These are phyloP conservation scores for Oxyria digyna DNA, from an alignment of 148 eudicot species.

Conservation along the genomic window DNA sequence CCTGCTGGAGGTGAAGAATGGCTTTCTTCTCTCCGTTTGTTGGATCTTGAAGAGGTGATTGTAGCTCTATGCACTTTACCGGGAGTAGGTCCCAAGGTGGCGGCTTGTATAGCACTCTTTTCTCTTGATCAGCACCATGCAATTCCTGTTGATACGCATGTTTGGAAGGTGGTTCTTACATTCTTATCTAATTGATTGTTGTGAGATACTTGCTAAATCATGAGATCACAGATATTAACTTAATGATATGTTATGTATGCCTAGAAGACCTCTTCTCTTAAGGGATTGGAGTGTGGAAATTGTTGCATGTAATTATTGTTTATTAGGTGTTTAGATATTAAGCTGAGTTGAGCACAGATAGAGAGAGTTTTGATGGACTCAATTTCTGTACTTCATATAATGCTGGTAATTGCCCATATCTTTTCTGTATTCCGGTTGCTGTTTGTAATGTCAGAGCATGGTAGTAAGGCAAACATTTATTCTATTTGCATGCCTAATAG, in stretches of 20 bases:
- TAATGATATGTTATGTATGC: background rate
- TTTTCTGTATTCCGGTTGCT: background rate
- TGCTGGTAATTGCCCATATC: background rate
- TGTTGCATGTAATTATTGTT: background rate
- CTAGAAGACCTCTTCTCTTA: background rate
- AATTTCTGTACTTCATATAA: background rate
- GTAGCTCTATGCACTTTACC: conserved; percentile 57
- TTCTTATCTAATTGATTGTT: background rate
- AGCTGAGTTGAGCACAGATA: background rate
- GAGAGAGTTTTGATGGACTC: background rate
- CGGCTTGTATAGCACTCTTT: conserved; percentile 92
- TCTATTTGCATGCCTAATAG: background rate
- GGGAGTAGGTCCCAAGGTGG: conserved; percentile 98
- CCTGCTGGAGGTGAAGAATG: conserved; percentile 76
- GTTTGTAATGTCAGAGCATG: background rate
- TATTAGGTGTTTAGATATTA: background rate
- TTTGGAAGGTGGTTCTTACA: conserved; percentile 50
- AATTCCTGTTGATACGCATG: conserved; percentile 95
- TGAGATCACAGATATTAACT: background rate
- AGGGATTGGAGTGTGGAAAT: background rate
- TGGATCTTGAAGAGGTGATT: conserved; percentile 53
- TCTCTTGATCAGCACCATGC: conserved; percentile 95
- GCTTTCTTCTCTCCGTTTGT: conserved; percentile 71
- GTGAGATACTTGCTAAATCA: background rate
- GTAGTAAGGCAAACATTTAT: background rate